Evolutionary conservation across 2,329 filamentous ascomycete genomes (phyloP).

Genomic region (Hypoxylon sp.): DNA sequence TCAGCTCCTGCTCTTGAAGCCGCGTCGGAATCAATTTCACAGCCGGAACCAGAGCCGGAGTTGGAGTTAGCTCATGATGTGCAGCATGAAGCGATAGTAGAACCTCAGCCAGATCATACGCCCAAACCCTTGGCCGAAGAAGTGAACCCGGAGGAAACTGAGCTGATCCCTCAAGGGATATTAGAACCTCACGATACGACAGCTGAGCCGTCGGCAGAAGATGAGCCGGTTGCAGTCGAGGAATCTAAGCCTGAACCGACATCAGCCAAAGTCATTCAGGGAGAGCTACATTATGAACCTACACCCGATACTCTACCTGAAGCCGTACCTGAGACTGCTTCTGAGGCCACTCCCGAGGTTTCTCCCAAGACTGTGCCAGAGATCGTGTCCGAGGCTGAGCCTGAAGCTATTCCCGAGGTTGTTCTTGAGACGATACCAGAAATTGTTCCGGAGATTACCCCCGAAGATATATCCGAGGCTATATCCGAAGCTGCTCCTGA

Average conservation of each 20-base stretch:
- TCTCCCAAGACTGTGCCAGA: too few relatives aligned
- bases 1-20: not conserved
- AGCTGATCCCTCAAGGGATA: not conserved
- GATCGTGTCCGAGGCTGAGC: too few relatives aligned
- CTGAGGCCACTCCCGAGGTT: not conserved
- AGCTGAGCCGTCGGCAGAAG: not conserved
- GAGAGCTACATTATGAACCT: not conserved
- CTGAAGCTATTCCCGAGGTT: not conserved
- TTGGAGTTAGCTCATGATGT: not conserved
- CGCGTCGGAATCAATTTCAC: not conserved
- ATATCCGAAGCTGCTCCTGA: not conserved
- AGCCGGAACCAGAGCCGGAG: not conserved
- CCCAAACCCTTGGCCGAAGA: not conserved
- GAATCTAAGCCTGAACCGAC: not conserved
- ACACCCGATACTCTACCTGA: not conserved
- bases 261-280: not conserved
- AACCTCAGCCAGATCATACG: not conserved
- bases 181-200: not conserved
- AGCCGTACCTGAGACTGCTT: not conserved
- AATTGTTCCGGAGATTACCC: not conserved
- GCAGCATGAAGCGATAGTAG: not conserved
- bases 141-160: not conserved
- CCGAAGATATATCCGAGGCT: not conserved
- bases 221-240: not conserved
- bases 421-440: not conserved